phyloP scores from a whole-genome alignment of 106 monocot species.

The Dioscorea dumetorum region DNA sequence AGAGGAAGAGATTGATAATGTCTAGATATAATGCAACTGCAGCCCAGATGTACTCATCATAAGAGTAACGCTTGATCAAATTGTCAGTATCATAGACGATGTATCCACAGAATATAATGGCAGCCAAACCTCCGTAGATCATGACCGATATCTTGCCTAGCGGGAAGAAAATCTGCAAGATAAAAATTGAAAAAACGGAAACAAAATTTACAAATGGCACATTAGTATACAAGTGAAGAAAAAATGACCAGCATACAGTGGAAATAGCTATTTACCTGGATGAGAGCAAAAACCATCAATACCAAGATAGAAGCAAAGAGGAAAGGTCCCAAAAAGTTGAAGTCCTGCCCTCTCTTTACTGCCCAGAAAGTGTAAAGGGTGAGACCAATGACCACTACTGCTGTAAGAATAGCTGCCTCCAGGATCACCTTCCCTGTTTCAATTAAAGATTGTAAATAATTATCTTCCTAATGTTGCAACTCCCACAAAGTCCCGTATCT shows the following conservation, averaged over 20 bases:
- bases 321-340: conserved; percentile 71
- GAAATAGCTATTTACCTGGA: conserved; percentile 42
- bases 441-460: background rate
- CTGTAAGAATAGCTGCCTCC: conserved; percentile 66
- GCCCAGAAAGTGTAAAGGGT: conserved; percentile 92
- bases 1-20: conserved; percentile 71
- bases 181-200: background rate
- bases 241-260: background rate
- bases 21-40: conserved; percentile 64
- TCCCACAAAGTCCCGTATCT: no score
- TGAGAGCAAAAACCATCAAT: conserved; percentile 64
- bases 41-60: conserved; percentile 91
- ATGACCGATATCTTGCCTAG: conserved; percentile 62
- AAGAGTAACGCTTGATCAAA: conserved; percentile 77
- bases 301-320: conserved; percentile 61
- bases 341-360: conserved; percentile 59
- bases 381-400: conserved; percentile 56
- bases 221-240: background rate
- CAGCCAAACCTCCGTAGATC: conserved; percentile 71
- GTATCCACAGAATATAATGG: conserved; percentile 68
- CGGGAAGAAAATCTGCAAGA: conserved; percentile 58
- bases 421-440: conserved; percentile 70
- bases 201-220: background rate
- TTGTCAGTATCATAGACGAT: conserved; percentile 87
- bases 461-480: no score